Conservation (phyloP, 371 early-diverging fungal species). For the Syncephalastrum sp. region DNA sequence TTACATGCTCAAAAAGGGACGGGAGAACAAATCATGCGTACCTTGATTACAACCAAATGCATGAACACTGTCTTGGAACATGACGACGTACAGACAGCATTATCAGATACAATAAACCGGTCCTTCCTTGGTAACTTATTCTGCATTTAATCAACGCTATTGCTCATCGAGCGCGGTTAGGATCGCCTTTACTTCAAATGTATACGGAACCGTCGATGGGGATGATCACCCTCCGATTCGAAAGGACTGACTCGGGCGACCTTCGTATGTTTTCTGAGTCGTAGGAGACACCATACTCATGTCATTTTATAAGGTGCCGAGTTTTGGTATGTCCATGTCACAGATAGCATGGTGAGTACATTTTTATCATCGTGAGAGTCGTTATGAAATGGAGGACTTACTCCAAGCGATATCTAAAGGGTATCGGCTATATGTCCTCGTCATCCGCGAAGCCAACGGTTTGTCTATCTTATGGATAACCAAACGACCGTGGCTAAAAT, state of each 20-base stretch:
- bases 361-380: background rate
- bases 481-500: background rate
- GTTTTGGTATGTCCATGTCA: conserved; percentile 57
- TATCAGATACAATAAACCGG: conserved; percentile 20
- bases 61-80: conserved; percentile 30
- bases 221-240: conserved; percentile 36
- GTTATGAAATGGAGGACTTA: background rate
- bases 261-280: background rate
- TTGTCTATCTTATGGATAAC: conserved; percentile 3
- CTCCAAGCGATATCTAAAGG: conserved; percentile 20
- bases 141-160: background rate
- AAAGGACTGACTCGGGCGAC: conserved; percentile 7
- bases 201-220: conserved; percentile 50
- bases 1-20: conserved; percentile 44
- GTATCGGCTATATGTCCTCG: conserved; percentile 49
- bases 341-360: conserved; percentile 55
- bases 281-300: background rate
- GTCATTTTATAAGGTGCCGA: conserved; percentile 33
- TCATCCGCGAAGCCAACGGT: conserved; percentile 31
- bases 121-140: conserved; percentile 31
- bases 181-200: conserved; percentile 35
- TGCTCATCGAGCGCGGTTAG: conserved; percentile 11
- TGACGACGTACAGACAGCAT: conserved; percentile 32
- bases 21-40: conserved; percentile 82
- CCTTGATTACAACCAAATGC: conserved; percentile 60